A percentile compares a stretch with the other conserved stretches of the same genome.
These are phyloP conservation scores for Taphrina deformans DNA, from an alignment of 1,139 yeast species.

Conservation along the genomic window DNA sequence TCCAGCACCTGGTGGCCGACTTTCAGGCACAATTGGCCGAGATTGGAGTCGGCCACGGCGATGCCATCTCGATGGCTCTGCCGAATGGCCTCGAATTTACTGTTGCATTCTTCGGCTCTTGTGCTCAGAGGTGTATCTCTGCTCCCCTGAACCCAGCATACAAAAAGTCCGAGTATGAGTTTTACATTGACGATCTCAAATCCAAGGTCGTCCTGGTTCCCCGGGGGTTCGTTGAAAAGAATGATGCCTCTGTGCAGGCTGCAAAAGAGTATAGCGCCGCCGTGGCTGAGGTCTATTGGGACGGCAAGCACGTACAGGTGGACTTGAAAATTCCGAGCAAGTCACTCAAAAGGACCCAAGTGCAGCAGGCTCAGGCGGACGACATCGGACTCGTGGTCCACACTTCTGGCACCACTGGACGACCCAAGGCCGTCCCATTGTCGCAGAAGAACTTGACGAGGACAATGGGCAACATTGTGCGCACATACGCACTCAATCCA, in stretches of 20 bases:
- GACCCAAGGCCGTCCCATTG: constrained; percentile 67
- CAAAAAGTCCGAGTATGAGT: constrained; percentile 60
- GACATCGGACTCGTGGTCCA: constrained; percentile 65
- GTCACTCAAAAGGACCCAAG: constrained; percentile 46
- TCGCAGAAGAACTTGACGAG: constrained; percentile 61
- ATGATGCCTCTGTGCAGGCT: constrained; percentile 52
- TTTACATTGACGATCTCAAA: constrained; percentile 60
- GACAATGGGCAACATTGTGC: constrained; percentile 57
- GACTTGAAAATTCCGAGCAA: constrained; percentile 48
- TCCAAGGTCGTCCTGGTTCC: constrained; percentile 60
- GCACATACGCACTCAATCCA: constrained; percentile 55
- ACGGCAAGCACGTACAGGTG: constrained; percentile 46
- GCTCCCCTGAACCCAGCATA: constrained; percentile 67
- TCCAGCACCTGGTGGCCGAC: constrained; percentile 28
- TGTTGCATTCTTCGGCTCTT: constrained; percentile 55
- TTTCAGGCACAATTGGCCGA: constrained; percentile 31
- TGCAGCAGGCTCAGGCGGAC: constrained; percentile 48
- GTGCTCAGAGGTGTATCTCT: constrained; percentile 58
- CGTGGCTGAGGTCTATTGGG: constrained; percentile 56
- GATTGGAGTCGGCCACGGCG: constrained; percentile 27
- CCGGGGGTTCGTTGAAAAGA: constrained; percentile 46
- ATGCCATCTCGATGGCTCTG: constrained; percentile 57
- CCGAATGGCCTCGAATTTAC: constrained; percentile 62
- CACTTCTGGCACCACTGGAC: constrained; percentile 71
- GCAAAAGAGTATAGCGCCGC: constrained; percentile 53